Conservation (phyloP, 371 early-diverging fungal species). For the Syncephalastrum racemosum region DNA sequence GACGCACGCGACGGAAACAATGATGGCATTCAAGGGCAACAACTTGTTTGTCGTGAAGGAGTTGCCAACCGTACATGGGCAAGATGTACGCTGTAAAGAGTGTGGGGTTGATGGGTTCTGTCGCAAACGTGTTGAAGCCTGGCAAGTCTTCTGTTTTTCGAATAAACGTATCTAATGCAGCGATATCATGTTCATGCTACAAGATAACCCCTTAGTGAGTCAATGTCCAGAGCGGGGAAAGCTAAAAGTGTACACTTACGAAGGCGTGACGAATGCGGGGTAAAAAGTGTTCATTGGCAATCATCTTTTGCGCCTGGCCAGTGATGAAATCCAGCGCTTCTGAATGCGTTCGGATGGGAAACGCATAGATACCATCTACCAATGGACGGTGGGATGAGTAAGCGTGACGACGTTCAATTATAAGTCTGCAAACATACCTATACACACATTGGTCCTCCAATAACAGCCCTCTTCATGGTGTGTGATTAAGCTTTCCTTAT, state of each 20-base stretch:
- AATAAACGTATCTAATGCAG: conserved; percentile 12
- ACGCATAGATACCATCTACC: conserved; percentile 10
- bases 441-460: conserved; percentile 10
- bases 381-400: background rate
- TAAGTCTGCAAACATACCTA: conserved; percentile 3
- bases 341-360: conserved; percentile 5
- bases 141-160: conserved; percentile 3
- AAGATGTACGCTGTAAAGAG: conserved; percentile 9
- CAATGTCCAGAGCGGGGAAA: background rate
- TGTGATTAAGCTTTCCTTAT: conserved; percentile 3
- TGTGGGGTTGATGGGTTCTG: background rate
- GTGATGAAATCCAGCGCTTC: conserved; percentile 11
- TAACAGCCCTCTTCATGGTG: conserved; percentile 11
- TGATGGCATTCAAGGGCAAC: conserved; percentile 9
- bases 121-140: background rate
- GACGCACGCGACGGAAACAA: conserved; percentile 12
- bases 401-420: background rate
- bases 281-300: background rate
- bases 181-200: conserved; percentile 8
- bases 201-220: background rate
- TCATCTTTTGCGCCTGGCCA: background rate
- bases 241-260: conserved; percentile 2
- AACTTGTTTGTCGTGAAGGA: background rate
- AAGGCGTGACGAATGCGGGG: conserved; percentile 13
- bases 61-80: conserved; percentile 19